phyloP scores from a whole-genome alignment of 805 yeast genomes.

The Candida awuae region DNA sequence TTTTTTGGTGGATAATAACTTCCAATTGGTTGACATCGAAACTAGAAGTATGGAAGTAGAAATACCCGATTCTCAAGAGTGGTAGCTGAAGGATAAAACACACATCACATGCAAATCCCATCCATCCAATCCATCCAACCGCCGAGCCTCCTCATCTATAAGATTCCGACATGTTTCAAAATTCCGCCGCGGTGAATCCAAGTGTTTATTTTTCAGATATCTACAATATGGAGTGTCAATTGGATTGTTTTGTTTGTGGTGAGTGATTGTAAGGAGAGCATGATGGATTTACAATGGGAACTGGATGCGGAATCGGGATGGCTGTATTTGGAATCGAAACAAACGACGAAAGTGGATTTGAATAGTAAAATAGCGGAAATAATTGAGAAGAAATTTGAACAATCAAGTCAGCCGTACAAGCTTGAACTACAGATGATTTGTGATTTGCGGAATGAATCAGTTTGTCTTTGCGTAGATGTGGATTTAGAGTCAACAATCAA shows the following conservation, averaged over 20 bases:
- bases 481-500: slow-evolving; percentile 10
- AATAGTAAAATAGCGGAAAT: slow-evolving; percentile 26
- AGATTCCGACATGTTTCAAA: too few relatives aligned
- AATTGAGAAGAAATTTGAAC: slow-evolving; percentile 35
- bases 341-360: slow-evolving; percentile 30
- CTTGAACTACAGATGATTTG: slow-evolving; percentile 33
- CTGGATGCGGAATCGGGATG: slow-evolving; percentile 13
- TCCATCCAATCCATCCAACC: too few relatives aligned
- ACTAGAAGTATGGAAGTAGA: too few relatives aligned
- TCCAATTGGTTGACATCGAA: slow-evolving; percentile 13
- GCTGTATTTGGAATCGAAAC: slow-evolving; percentile 33
- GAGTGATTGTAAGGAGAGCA: too few relatives aligned
- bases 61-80: slow-evolving; percentile 13
- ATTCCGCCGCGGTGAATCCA: too few relatives aligned
- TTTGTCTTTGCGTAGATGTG: background rate
- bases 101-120: too few relatives aligned
- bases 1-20: slow-evolving; percentile 11
- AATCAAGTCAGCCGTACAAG: slow-evolving; percentile 26
- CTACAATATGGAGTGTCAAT: too few relatives aligned
- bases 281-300: background rate
- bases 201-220: too few relatives aligned
- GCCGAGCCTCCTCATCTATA: too few relatives aligned
- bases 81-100: too few relatives aligned
- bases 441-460: slow-evolving; percentile 31
- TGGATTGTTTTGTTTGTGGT: too few relatives aligned